Conservation (phyloP, 805 yeast genomes). For the Wickerhamiella cacticola region DNA sequence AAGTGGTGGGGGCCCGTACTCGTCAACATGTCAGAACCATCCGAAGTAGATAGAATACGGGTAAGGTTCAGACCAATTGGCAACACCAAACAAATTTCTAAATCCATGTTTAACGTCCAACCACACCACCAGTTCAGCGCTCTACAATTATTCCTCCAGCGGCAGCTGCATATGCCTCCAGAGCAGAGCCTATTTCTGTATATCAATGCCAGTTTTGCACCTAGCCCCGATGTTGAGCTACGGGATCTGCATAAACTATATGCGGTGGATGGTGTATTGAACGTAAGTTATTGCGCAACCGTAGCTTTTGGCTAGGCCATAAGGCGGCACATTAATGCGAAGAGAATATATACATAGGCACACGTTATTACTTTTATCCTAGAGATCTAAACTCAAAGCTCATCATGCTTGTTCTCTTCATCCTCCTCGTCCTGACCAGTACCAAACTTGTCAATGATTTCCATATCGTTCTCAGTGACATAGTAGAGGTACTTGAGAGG, state of each 20-base stretch:
- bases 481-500: slow-evolving; percentile 19
- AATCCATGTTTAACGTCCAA: slow-evolving; percentile 36
- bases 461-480: slow-evolving; percentile 20
- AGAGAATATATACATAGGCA: too few relatives aligned
- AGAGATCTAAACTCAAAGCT: slow-evolving; percentile 14
- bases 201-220: slow-evolving; percentile 32
- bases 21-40: too few relatives aligned
- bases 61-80: slow-evolving; percentile 45
- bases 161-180: slow-evolving; percentile 27
- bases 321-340: too few relatives aligned
- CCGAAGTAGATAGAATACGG: slow-evolving; percentile 23
- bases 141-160: slow-evolving; percentile 34
- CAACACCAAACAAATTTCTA: slow-evolving; percentile 38
- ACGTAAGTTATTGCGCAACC: slow-evolving; percentile 27
- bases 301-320: slow-evolving; percentile 32
- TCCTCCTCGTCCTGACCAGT: slow-evolving; percentile 11
- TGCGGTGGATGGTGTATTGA: slow-evolving; percentile 25
- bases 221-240: slow-evolving; percentile 30
- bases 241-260: slow-evolving; percentile 24
- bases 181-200: slow-evolving; percentile 31
- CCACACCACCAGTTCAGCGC: slow-evolving; percentile 37
- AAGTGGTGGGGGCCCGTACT: too few relatives aligned
- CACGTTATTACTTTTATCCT: neutral
- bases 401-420: slow-evolving; percentile 13
- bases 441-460: slow-evolving; percentile 12